Evolutionary conservation across 2,329 filamentous ascomycete genomes (phyloP).

Genomic region (Dothistroma septosporum): DNA sequence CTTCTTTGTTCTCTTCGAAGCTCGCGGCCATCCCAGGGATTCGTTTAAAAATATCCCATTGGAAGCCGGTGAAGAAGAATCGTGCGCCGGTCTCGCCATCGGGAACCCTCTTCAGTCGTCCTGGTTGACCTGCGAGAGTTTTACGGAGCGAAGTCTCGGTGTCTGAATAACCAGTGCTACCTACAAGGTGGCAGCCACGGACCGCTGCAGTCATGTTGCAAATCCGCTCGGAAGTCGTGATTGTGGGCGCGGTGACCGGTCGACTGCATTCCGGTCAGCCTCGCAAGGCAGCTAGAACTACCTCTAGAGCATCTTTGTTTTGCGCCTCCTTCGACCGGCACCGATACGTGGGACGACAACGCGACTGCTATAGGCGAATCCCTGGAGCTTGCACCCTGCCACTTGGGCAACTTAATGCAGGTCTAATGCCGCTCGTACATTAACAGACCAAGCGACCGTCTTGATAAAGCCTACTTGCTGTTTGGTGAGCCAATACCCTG

Average conservation of each 20-base stretch:
- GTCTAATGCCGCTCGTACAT: conserved; percentile 1
- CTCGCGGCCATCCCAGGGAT: conserved; percentile 9
- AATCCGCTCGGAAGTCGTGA: background rate
- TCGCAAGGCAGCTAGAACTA: background rate
- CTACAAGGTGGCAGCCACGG: conserved; percentile 34
- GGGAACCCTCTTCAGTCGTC: conserved; percentile 37
- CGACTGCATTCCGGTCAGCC: background rate
- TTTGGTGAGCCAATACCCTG: background rate
- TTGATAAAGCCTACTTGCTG: background rate
- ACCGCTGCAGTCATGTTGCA: conserved; percentile 7
- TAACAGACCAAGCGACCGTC: background rate
- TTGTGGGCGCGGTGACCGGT: background rate
- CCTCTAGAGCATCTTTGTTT: background rate
- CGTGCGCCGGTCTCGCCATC: conserved; percentile 42
- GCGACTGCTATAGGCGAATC: background rate
- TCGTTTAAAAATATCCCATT: conserved; percentile 17
- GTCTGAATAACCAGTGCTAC: conserved; percentile 35
- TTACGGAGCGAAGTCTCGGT: conserved; percentile 33
- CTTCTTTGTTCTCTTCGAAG: conserved; percentile 10
- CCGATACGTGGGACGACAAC: background rate
- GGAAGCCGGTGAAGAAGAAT: conserved; percentile 35
- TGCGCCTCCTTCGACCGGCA: background rate
- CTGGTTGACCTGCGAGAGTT: conserved; percentile 27
- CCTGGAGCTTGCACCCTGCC: background rate
- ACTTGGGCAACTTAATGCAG: background rate